Percentiles rank a stretch among this genome's conserved stretches.
phyloP scores from a whole-genome alignment of 176 grass and related monocot genomes.

The Bonia amplexicaulis region DNA sequence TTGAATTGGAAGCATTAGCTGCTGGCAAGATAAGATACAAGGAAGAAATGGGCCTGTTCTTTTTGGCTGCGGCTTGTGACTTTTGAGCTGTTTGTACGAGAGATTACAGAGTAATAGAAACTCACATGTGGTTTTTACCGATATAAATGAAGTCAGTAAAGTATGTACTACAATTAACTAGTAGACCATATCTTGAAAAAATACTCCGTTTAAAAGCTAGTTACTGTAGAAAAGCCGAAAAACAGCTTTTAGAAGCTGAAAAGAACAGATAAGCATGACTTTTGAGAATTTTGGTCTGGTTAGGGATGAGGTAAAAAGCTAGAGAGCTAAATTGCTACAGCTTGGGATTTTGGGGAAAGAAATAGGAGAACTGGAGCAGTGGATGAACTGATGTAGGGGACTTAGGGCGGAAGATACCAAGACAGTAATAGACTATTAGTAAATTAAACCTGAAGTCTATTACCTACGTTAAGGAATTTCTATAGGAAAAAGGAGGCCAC shows the following conservation, averaged over 20 bases:
- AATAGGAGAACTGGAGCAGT: background rate
- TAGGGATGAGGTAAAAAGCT: background rate
- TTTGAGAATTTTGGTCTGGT: background rate
- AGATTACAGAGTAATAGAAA: too few species aligned
- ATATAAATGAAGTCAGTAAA: too few species aligned
- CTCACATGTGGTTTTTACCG: too few species aligned
- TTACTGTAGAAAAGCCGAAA: too few species aligned
- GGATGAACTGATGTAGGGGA: too few species aligned
- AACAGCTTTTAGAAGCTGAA: too few species aligned
- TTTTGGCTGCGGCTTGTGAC: too few species aligned
- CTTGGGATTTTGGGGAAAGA: background rate
- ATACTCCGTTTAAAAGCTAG: too few species aligned
- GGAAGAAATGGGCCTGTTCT: too few species aligned
- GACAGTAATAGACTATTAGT: background rate
- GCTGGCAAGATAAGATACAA: background rate
- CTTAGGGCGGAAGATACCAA: background rate
- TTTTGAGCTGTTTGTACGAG: too few species aligned
- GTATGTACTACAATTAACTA: too few species aligned
- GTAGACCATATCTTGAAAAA: too few species aligned
- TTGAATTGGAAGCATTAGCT: background rate
- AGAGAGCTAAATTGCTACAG: background rate
- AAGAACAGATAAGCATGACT: background rate
- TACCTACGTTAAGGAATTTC: background rate
- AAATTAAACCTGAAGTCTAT: background rate
- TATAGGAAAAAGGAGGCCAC: background rate